A percentile compares a stretch with the other conserved stretches of the same genome.
Conservation (phyloP, 2,329 filamentous ascomycete species). For the Phialophora chinensis region DNA sequence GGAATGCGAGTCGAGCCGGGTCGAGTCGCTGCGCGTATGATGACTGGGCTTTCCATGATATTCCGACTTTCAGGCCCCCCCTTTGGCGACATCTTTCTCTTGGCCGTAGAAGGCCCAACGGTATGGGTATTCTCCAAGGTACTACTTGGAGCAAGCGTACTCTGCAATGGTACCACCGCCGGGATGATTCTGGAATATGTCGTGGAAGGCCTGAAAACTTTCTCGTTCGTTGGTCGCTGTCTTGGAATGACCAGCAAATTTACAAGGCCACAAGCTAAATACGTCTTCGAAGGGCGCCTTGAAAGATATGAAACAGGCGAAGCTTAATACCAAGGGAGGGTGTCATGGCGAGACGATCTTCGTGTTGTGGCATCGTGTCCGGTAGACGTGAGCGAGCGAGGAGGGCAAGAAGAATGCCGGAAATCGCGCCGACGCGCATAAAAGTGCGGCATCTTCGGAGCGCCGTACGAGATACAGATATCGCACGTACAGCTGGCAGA, state of each 20-base stretch:
- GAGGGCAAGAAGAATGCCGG: background rate
- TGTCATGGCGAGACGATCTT: background rate
- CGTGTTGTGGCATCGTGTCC: background rate
- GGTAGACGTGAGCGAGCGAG: background rate
- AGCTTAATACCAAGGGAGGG: background rate
- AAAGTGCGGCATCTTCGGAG: background rate
- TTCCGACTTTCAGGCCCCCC: conserved; percentile 13
- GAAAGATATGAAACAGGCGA: background rate
- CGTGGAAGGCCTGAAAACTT: conserved; percentile 8
- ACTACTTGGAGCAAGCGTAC: background rate
- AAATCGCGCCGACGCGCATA: background rate
- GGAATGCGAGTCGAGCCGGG: background rate
- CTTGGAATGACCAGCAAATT: background rate
- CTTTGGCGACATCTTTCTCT: background rate
- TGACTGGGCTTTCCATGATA: background rate
- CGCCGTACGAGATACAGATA: background rate
- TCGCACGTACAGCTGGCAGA: background rate
- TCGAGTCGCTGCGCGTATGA: background rate
- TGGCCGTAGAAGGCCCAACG: conserved; percentile 4
- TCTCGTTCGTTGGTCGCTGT: background rate
- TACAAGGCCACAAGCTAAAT: background rate
- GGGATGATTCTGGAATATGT: background rate
- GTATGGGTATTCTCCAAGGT: conserved; percentile 11
- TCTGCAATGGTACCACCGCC: background rate
- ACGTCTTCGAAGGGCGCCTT: background rate